phyloP scores from a whole-genome alignment of 352 stramenopile genomes.

The Phytopythium delawarense region DNA sequence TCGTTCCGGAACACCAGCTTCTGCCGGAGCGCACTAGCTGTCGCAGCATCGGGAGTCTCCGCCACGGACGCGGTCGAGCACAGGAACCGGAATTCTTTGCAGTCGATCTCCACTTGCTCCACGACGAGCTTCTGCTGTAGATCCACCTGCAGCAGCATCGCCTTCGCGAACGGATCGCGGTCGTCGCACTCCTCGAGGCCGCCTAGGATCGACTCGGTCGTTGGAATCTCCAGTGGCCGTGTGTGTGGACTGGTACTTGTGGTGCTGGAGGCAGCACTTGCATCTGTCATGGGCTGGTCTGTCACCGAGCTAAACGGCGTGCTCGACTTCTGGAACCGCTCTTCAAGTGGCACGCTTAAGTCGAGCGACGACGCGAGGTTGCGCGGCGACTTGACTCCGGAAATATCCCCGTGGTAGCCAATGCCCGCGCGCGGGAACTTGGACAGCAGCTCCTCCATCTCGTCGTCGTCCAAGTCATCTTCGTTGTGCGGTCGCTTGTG shows the following conservation, averaged over 20 bases:
- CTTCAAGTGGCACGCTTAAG: slow-evolving; percentile 40
- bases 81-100: slow-evolving; percentile 61
- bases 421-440: slow-evolving; percentile 73
- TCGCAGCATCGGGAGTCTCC: slow-evolving; percentile 13
- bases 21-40: not conserved
- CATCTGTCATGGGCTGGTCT: slow-evolving; percentile 47
- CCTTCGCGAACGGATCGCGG: slow-evolving; percentile 68
- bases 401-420: slow-evolving; percentile 71
- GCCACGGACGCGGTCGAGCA: slow-evolving; percentile 23
- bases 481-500: slow-evolving; percentile 60
- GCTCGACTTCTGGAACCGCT: slow-evolving; percentile 79
- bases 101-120: slow-evolving; percentile 61
- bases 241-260: slow-evolving; percentile 9
- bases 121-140: slow-evolving; percentile 29
- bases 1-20: slow-evolving; percentile 79
- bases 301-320: slow-evolving; percentile 64
- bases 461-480: slow-evolving; percentile 45
- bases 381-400: slow-evolving; percentile 43
- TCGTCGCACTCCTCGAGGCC: slow-evolving; percentile 82
- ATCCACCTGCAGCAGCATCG: slow-evolving; percentile 44
- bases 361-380: slow-evolving; percentile 42
- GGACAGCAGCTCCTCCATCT: slow-evolving; percentile 51
- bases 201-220: slow-evolving; percentile 70
- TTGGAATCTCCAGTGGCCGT: slow-evolving; percentile 51
- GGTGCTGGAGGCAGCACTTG: slow-evolving; percentile 12